Base-by-base conservation (phyloP, 495 filamentous ascomycete species). In the Aspergillus funiculosus region DNA sequence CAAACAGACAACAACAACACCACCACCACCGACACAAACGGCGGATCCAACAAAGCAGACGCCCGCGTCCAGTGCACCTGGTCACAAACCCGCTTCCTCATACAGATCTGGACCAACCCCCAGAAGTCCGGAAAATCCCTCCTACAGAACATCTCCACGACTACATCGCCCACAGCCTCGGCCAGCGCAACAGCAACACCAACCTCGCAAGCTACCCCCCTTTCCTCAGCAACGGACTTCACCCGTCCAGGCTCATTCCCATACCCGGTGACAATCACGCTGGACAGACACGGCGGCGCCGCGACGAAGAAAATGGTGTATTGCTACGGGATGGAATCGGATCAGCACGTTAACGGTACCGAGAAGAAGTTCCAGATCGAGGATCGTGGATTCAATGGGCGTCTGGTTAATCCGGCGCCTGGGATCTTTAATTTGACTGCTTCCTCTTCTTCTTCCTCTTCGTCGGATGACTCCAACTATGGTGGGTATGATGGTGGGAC, bases 81-180 rank as follows among this genome's bases (percentile, higher is more conserved):
- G 80, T 68, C 83, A 1, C 75, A 89, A 51, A 94, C 89, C 2
- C 80, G 91, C 7, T 88, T 94, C 64, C 79, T 87, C 6, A 86
- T 97, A 4, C 82, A 89, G 56, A 94, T 96, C 42, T 98, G 89
- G 89, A 98, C 91, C 5, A 57, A 56, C 17, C 56, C 58, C 0
- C 43, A 41, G 0, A 71, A 75, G 4, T 64, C 65, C 8, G 71
- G 67, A 34, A 66, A 66, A 25, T 58, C 68, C 5, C 61, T 70
- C 13, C 61, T 85, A 0, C 50, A 50, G 29, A 39, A 46, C 19
- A 53, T 46, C 15, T 13, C 43, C 9, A 48, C 57, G 1, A 41
- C 51, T 2, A 38, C 56, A 29, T 49, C 57, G 4, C n/a, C 61
- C 2, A 51, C 66, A 26, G 34, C 55, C 9, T 52, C 67, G 1